Evolutionary conservation across 2,329 filamentous ascomycete species (phyloP).

Genomic region (Neonectria faginata): DNA sequence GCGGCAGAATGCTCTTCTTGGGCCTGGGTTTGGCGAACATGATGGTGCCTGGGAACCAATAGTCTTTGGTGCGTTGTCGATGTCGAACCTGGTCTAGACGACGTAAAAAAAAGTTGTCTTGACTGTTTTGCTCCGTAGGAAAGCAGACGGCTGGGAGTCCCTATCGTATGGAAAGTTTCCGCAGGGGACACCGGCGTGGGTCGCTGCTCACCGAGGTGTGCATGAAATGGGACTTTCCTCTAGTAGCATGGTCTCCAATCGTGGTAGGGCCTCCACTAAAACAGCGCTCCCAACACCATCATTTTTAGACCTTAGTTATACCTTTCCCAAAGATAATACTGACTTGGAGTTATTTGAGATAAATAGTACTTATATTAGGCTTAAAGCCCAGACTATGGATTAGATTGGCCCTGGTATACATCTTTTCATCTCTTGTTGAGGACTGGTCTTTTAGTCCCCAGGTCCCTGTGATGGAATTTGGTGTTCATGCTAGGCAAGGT

Average conservation of each 20-base stretch:
- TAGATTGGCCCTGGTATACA: no score
- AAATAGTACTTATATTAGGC: no score
- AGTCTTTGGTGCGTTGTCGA: not conserved
- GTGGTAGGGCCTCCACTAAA: no score
- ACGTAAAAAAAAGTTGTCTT: not conserved
- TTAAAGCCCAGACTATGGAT: no score
- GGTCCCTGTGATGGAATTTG: not conserved
- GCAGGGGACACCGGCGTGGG: conserved; percentile 18
- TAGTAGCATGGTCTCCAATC: no score
- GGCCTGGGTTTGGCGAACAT: conserved; percentile 69
- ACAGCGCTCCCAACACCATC: no score
- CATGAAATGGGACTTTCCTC: conserved; percentile 30
- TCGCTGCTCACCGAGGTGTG: conserved; percentile 46
- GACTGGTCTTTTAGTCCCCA: no score
- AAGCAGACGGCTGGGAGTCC: conserved; percentile 30
- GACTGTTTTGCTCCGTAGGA: conserved; percentile 6
- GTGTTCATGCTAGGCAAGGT: no score
- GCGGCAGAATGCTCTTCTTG: conserved; percentile 68
- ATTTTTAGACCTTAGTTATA: no score
- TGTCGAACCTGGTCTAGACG: not conserved
- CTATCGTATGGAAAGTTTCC: conserved; percentile 40
- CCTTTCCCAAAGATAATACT: no score
- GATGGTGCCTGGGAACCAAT: conserved; percentile 11
- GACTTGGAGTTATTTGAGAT: no score
- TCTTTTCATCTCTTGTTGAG: no score